phyloP scores from a whole-genome alignment of 345 rosid genomes.

The Toxicodendron radicans region DNA sequence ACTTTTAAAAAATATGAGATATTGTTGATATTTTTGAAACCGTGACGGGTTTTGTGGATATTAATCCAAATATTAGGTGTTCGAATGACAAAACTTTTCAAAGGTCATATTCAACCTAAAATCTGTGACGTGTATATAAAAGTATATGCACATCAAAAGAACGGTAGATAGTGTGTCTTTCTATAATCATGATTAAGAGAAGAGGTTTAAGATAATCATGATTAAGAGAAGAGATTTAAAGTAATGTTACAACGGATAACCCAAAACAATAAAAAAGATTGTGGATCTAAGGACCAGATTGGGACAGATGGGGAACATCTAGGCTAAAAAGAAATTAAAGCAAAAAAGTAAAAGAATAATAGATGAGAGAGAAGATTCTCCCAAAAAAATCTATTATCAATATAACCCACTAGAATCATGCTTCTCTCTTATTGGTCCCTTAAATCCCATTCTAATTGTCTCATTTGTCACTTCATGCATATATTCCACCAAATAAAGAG shows the following conservation, averaged over 20 bases:
- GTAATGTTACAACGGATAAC: slow-evolving; percentile 15
- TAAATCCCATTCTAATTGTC: slow-evolving; percentile 4
- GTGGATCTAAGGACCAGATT: neutral
- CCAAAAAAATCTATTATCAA: neutral
- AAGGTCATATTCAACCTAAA: too few relatives aligned
- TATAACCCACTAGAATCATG: neutral
- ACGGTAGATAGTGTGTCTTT: neutral
- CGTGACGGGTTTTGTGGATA: too few relatives aligned
- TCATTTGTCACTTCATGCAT: neutral
- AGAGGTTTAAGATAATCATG: neutral
- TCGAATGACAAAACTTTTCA: too few relatives aligned
- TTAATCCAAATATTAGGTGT: too few relatives aligned
- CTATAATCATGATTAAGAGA: neutral
- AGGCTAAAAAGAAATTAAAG: neutral
- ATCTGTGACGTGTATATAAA: too few relatives aligned
- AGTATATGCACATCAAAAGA: neutral
- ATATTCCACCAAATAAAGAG: neutral
- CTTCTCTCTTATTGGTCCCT: neutral
- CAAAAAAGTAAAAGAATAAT: slow-evolving; percentile 29
- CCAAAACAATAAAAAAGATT: slow-evolving; percentile 1
- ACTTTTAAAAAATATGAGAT: too few relatives aligned
- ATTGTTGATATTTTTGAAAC: too few relatives aligned
- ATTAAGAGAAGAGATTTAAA: slow-evolving; percentile 14
- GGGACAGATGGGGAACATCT: slow-evolving; percentile 17
- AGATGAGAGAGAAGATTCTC: slow-evolving; percentile 39